phyloP scores from a whole-genome alignment of 352 stramenopile genomes.

The Pythium brachiatum region DNA sequence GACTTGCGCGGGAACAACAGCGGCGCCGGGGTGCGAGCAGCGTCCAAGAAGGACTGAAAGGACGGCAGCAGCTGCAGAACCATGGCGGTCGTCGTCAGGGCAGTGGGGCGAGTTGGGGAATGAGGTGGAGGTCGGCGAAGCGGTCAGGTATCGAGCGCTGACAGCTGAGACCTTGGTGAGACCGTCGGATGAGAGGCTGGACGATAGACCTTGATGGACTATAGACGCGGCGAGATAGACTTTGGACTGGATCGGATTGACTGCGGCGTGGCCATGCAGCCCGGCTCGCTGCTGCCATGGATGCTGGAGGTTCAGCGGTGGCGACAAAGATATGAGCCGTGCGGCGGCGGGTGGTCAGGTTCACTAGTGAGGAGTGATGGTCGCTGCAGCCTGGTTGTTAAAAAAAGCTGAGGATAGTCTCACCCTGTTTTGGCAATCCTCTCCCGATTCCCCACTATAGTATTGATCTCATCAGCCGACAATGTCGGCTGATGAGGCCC shows the following conservation, averaged over 20 bases:
- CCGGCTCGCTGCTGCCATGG: not conserved
- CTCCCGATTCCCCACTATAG: too few species aligned
- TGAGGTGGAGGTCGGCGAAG: constrained; percentile 5
- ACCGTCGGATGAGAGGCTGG: too few species aligned
- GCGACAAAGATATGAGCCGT: constrained; percentile 46
- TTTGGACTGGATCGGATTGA: not conserved
- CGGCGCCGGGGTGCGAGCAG: constrained; percentile 30
- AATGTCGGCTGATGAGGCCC: too few species aligned
- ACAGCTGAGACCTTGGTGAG: not conserved
- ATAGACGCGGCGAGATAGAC: not conserved
- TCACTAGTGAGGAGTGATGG: constrained; percentile 1
- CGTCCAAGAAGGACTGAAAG: constrained; percentile 58
- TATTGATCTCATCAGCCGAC: not conserved
- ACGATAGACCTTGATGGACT: not conserved
- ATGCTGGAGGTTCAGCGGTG: constrained; percentile 14
- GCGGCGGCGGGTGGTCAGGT: not conserved
- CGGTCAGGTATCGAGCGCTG: not conserved
- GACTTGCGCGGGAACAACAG: constrained; percentile 7
- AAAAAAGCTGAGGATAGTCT: constrained; percentile 10
- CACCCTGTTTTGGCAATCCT: constrained; percentile 16
- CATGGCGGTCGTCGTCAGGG: constrained; percentile 25
- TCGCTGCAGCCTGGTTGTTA: constrained; percentile 13
- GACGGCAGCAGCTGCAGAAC: constrained; percentile 49
- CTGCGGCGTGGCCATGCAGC: constrained; percentile 18
- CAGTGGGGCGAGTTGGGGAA: constrained; percentile 8